A percentile compares a stretch with the other conserved stretches of the same genome.
Conservation (phyloP, 2,329 filamentous ascomycete species). For the Colletotrichum agaves region DNA sequence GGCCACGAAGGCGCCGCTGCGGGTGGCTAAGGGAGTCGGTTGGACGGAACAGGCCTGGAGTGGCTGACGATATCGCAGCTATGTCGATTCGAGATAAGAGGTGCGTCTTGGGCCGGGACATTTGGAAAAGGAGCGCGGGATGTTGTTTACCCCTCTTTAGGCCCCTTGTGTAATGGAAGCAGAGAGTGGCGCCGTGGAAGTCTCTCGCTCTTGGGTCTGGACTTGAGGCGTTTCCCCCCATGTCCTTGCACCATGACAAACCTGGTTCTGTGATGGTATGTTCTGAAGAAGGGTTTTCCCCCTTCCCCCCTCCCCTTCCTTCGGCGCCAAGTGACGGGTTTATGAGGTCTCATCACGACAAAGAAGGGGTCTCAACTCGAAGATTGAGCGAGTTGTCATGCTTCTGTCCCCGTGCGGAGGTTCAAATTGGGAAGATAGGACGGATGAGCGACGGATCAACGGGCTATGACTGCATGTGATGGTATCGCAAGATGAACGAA, state of each 20-base stretch:
- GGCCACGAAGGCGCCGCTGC: not conserved
- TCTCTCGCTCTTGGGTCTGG: not conserved
- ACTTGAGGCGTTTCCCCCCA: not conserved
- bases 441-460: conserved; percentile 3
- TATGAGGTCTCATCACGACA: not conserved
- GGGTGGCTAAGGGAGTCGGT: conserved; percentile 17
- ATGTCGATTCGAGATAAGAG: conserved; percentile 37
- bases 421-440: not conserved
- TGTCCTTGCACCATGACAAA: not conserved
- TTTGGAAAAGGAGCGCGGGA: conserved; percentile 23
- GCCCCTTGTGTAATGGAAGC: conserved; percentile 37
- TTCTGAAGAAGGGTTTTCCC: not conserved
- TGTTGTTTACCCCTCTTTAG: conserved; percentile 4
- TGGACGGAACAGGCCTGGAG: conserved; percentile 34
- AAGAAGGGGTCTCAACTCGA: not conserved
- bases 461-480: conserved; percentile 23
- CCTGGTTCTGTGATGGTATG: conserved; percentile 1
- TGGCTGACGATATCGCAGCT: conserved; percentile 37
- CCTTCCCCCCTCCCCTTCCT: not conserved
- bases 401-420: not conserved
- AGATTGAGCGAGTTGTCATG: not conserved
- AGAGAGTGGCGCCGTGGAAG: conserved; percentile 26
- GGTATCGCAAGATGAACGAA: conserved; percentile 25
- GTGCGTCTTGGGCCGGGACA: conserved; percentile 20
- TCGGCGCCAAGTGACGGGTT: conserved; percentile 19